Conservation (phyloP, 495 filamentous ascomycete species). For the Cryomyces minteri region DNA sequence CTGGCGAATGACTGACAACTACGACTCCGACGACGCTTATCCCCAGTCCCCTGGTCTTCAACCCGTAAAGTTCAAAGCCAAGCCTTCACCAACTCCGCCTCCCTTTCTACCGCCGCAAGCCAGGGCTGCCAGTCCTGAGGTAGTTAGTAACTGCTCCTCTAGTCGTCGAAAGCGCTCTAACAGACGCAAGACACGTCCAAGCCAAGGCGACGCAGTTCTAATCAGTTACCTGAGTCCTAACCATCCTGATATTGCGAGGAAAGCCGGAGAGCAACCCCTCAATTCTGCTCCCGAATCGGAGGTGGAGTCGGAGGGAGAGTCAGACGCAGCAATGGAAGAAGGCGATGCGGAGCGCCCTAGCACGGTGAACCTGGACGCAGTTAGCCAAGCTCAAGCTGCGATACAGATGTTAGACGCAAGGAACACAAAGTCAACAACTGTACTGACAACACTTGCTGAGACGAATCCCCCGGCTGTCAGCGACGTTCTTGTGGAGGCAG, state of each 20-base stretch:
- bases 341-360: conserved; percentile 1
- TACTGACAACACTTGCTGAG: not conserved
- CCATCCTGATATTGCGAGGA: conserved; percentile 14
- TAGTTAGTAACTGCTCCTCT: conserved; percentile 12
- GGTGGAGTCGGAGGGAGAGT: conserved; percentile 2
- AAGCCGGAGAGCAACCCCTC: conserved; percentile 10
- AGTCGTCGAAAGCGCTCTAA: conserved; percentile 13
- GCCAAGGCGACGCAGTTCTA: conserved; percentile 16
- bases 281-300: conserved; percentile 12
- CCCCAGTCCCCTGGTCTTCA: conserved; percentile 10
- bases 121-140: conserved; percentile 3
- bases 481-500: not conserved
- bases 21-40: conserved; percentile 13
- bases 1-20: conserved; percentile 4
- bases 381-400: not conserved
- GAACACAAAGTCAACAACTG: not conserved
- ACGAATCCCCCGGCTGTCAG: not conserved
- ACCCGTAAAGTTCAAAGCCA: conserved; percentile 9
- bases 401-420: not conserved
- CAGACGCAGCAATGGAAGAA: conserved; percentile 12
- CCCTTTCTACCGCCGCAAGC: conserved; percentile 6
- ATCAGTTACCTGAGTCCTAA: conserved; percentile 13
- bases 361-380: not conserved
- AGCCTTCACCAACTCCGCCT: conserved; percentile 13
- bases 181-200: conserved; percentile 13